phyloP scores from a whole-genome alignment of 495 filamentous ascomycete species.

The Podospora pseudocomata region DNA sequence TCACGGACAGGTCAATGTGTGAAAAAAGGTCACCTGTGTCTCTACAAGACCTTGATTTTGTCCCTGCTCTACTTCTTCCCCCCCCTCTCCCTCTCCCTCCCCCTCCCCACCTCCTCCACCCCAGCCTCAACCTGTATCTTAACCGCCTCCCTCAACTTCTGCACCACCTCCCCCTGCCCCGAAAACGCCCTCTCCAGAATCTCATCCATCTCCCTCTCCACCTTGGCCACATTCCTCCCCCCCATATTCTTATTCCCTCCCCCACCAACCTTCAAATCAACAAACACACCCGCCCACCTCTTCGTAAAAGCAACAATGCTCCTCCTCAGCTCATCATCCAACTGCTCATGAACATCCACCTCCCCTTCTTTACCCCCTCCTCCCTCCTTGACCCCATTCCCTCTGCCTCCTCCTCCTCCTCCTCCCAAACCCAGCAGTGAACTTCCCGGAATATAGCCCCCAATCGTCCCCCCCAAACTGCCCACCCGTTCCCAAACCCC shows the following conservation, averaged over 20 bases:
- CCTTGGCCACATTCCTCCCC: constrained; percentile 35
- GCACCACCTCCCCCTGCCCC: constrained; percentile 46
- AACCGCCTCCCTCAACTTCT: constrained; percentile 50
- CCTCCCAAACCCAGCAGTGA: constrained; percentile 34
- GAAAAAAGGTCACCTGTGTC: too few species aligned
- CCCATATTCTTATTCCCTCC: constrained; percentile 27
- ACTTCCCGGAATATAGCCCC: constrained; percentile 24
- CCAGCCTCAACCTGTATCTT: constrained; percentile 42
- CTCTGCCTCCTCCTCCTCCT: constrained; percentile 7
- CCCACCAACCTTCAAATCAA: constrained; percentile 28
- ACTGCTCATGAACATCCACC: constrained; percentile 65
- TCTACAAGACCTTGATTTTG: background rate
- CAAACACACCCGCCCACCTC: constrained; percentile 48
- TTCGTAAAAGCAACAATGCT: constrained; percentile 78
- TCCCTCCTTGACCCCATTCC: background rate
- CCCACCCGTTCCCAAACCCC: constrained; percentile 11
- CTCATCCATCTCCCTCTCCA: constrained; percentile 47
- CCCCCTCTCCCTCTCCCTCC: constrained; percentile 8
- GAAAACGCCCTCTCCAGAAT: constrained; percentile 44
- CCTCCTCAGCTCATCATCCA: constrained; percentile 72
- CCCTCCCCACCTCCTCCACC: constrained; percentile 22
- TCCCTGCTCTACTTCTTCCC: background rate
- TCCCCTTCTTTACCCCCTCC: background rate
- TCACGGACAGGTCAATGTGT: background rate
- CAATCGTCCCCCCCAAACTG: constrained; percentile 29